These are phyloP conservation scores for Salisapilia sapeloensis DNA, from an alignment of 352 stramenopile genomes.

Conservation along the genomic window DNA sequence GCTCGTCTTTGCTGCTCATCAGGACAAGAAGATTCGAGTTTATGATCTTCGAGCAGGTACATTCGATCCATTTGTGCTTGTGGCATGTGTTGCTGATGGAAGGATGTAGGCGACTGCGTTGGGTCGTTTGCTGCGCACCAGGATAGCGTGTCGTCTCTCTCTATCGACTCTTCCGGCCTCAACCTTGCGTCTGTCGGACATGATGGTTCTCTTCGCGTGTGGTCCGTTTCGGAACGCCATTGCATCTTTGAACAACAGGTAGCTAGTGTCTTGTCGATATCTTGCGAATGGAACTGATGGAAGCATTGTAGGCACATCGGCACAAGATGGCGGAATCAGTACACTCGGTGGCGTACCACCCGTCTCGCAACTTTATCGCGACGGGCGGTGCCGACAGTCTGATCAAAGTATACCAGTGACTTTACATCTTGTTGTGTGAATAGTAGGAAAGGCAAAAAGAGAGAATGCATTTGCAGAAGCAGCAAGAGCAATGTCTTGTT, in stretches of 20 bases:
- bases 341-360: conserved; percentile 57
- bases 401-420: conserved; percentile 81
- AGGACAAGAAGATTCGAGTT: conserved; percentile 71
- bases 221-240: conserved; percentile 63
- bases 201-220: conserved; percentile 70
- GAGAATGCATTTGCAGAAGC: conserved; percentile 3
- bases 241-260: conserved; percentile 79
- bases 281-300: not conserved
- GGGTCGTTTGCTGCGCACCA: conserved; percentile 60
- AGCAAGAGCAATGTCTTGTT: not conserved
- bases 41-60: conserved; percentile 72
- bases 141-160: conserved; percentile 63
- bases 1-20: conserved; percentile 59
- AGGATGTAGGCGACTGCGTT: conserved; percentile 44
- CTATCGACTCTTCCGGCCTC: conserved; percentile 55
- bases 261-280: not conserved
- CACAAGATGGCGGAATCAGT: conserved; percentile 70
- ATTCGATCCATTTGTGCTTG: not conserved
- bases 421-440: conserved; percentile 3
- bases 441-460: conserved; percentile 8
- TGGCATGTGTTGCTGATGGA: not conserved
- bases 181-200: conserved; percentile 66
- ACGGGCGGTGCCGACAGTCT: conserved; percentile 62
- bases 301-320: conserved; percentile 30
- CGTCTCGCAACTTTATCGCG: conserved; percentile 66